Evolutionary conservation across 306 rosid genomes (phyloP).

Genomic region (Rubus parviflorus): DNA sequence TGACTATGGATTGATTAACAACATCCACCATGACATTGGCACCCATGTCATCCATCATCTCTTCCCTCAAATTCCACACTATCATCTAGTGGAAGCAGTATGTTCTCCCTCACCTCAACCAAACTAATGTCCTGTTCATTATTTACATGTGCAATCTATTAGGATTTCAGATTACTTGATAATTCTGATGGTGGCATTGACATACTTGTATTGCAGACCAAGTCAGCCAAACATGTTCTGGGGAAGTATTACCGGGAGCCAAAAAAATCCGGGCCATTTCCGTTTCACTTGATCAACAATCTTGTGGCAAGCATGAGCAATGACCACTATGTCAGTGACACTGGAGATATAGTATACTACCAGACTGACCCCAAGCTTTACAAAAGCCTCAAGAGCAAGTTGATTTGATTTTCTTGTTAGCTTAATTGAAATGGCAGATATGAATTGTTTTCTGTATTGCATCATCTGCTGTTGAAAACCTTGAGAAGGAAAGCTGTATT

Average conservation of each 20-base stretch:
- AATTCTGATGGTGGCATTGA: neutral
- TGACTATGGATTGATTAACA: conserved; percentile 86
- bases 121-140: neutral
- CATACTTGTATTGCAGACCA: conserved; percentile 48
- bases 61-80: conserved; percentile 97
- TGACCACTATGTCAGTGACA: conserved; percentile 84
- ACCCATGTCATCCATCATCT: conserved; percentile 99
- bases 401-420: conserved; percentile 27
- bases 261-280: conserved; percentile 74
- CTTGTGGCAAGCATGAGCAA: conserved; percentile 56
- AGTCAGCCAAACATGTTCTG: conserved; percentile 67
- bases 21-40: conserved; percentile 91
- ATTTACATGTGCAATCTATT: neutral
- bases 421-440: conserved; percentile 15
- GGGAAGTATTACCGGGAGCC: conserved; percentile 93
- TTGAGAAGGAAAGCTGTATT: conserved; percentile 17
- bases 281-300: conserved; percentile 62
- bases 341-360: conserved; percentile 70
- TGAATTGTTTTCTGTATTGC: conserved; percentile 11
- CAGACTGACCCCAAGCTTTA: conserved; percentile 55
- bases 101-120: neutral
- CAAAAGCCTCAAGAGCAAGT: conserved; percentile 38
- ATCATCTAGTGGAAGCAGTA: conserved; percentile 90
- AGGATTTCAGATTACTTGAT: neutral
- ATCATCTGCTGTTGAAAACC: conserved; percentile 14